Evolutionary conservation across 2,329 filamentous ascomycete genomes (phyloP).

Genomic region (Zasmidium citrigriseum): DNA sequence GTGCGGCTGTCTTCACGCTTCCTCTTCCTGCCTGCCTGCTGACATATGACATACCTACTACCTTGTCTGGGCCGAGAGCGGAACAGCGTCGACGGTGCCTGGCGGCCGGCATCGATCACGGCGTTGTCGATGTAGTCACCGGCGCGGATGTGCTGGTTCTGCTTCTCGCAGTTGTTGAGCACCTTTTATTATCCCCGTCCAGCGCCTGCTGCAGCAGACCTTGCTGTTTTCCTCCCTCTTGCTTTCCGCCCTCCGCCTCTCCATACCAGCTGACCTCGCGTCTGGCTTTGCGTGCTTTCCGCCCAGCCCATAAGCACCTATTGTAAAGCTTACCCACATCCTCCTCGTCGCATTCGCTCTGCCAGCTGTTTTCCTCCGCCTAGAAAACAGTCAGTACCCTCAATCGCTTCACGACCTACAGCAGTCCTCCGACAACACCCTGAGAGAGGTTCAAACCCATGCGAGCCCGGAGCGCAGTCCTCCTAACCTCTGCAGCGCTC

Average conservation of each 20-base stretch:
- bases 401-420: background rate
- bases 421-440: background rate
- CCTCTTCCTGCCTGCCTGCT: background rate
- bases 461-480: slow-evolving; percentile 10
- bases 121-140: background rate
- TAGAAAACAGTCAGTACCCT: background rate
- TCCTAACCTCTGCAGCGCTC: slow-evolving; percentile 34
- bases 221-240: background rate
- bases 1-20: background rate
- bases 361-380: background rate
- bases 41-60: background rate
- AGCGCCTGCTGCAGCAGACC: background rate
- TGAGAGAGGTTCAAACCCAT: slow-evolving; percentile 9
- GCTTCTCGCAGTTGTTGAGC: background rate
- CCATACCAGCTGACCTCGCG: background rate
- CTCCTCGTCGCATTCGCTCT: background rate
- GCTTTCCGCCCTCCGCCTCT: background rate
- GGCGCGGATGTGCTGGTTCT: background rate
- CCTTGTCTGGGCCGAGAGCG: background rate
- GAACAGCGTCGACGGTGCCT: background rate
- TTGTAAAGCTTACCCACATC: background rate
- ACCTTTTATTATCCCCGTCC: background rate
- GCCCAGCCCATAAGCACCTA: background rate
- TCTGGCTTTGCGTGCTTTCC: background rate
- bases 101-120: background rate